Percentiles rank a stretch among this genome's conserved stretches.
Evolutionary conservation across 2,329 filamentous ascomycete genomes (phyloP).

Genomic region (Cercospora zeae-maydis): DNA sequence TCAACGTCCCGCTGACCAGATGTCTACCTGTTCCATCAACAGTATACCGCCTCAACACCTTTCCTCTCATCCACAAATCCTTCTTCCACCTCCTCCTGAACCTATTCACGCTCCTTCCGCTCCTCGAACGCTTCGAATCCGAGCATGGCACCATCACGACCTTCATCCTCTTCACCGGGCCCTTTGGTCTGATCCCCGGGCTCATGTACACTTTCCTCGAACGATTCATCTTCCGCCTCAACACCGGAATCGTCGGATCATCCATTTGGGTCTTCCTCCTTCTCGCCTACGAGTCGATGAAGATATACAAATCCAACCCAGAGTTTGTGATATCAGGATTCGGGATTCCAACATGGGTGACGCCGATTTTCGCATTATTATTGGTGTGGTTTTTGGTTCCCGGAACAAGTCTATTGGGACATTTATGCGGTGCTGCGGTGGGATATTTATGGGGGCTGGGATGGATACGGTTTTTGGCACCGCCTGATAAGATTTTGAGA

Average conservation of each 20-base stretch:
- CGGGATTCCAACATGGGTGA: conserved; percentile 88
- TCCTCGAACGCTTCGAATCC: conserved; percentile 88
- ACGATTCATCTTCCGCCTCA: conserved; percentile 64
- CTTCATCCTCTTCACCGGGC: conserved; percentile 83
- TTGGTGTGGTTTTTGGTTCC: conserved; percentile 74
- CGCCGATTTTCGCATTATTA: conserved; percentile 72
- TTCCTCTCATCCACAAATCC: conserved; percentile 78
- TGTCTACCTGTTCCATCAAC: conserved; percentile 12
- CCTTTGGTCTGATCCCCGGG: conserved; percentile 62
- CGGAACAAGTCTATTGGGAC: conserved; percentile 78
- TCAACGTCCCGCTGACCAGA: neutral
- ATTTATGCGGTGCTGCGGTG: conserved; percentile 75
- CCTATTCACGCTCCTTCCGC: conserved; percentile 72
- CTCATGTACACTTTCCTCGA: conserved; percentile 77
- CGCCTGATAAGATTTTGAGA: conserved; percentile 79
- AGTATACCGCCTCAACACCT: conserved; percentile 94
- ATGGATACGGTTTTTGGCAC: conserved; percentile 83
- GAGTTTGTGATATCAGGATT: conserved; percentile 63
- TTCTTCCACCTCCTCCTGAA: conserved; percentile 80
- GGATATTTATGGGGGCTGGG: conserved; percentile 87
- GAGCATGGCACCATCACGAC: conserved; percentile 89
- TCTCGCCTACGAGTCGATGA: conserved; percentile 78
- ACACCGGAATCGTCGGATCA: conserved; percentile 74
- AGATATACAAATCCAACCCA: conserved; percentile 78
- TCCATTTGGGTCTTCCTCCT: conserved; percentile 93